Evolutionary conservation across 257 asterid genomes (phyloP).

Genomic region (Nicotiana sylvestris): DNA sequence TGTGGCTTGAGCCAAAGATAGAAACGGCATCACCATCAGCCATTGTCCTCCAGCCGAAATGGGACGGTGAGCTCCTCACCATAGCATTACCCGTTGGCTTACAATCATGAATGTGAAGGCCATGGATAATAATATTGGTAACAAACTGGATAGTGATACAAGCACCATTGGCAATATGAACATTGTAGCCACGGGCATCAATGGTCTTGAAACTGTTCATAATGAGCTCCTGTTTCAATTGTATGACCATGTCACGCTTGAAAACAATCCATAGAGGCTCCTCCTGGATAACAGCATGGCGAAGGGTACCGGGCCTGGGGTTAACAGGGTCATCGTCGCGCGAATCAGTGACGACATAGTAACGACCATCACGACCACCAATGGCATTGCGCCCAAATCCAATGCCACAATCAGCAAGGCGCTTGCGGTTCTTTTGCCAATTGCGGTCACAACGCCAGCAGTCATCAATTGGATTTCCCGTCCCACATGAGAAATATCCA

Average conservation of each 20-base stretch:
- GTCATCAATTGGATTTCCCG: slow-evolving; percentile 90
- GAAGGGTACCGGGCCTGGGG: slow-evolving; percentile 84
- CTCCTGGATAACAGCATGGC: slow-evolving; percentile 93
- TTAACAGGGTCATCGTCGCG: slow-evolving; percentile 72
- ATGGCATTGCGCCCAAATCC: slow-evolving; percentile 91
- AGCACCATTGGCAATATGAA: slow-evolving; percentile 79
- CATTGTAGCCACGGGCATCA: slow-evolving; percentile 79
- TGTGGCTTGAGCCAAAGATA: slow-evolving; percentile 79
- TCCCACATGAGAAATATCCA: slow-evolving; percentile 83
- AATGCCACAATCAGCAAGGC: slow-evolving; percentile 82
- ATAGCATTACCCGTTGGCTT: slow-evolving; percentile 87
- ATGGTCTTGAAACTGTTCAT: slow-evolving; percentile 91
- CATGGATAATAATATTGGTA: slow-evolving; percentile 75
- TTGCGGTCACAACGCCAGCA: slow-evolving; percentile 89
- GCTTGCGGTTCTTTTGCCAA: slow-evolving; percentile 81
- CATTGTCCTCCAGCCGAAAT: slow-evolving; percentile 90
- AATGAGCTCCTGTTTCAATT: slow-evolving; percentile 75
- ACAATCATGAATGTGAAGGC: slow-evolving; percentile 77
- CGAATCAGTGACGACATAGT: slow-evolving; percentile 71
- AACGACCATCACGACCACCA: slow-evolving; percentile 88
- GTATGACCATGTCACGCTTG: slow-evolving; percentile 83
- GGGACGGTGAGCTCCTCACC: slow-evolving; percentile 85
- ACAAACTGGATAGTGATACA: slow-evolving; percentile 75
- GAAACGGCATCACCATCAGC: slow-evolving; percentile 92
- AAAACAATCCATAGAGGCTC: slow-evolving; percentile 87